Base-by-base conservation (phyloP, 345 rosid genomes). In the Salix viminalis region DNA sequence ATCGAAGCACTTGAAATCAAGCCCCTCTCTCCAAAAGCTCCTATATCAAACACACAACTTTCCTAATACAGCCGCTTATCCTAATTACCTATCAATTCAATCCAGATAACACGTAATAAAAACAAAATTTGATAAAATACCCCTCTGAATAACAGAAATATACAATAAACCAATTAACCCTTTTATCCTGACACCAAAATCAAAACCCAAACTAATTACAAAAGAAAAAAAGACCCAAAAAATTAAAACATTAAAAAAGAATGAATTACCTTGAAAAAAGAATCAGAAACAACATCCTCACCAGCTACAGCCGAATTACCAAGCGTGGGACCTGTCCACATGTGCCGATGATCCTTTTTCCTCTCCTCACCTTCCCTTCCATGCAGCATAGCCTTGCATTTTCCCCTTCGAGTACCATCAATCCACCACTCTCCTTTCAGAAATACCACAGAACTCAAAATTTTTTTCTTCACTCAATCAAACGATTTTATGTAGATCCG, bases 371-470 rank as follows among this genome's bases (percentile, higher is more conserved):
- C 83, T 75, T 73, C 78, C 80, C 84, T 73, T 80, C 85, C 79
- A 67, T 79, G 90, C 88, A 81, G 90, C 92, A 90, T 86, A 87
- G 90, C 88, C 83, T 79, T 79, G 83, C 79, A 80, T 80, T 80
- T 80, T 80, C 79, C 62, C 83, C 77, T 52, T 39, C 76, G 76
- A 76, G 72, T 76, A 80, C 83, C 83, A 80, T 80, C 83, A 80
- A 80, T 80, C 79, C 83, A 48, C 28, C 36, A 16, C 70, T 58
- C 76, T 46, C 39, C 48, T 72, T 67, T 39, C 19, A 61, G 76
- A 44, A 36, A 75, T 10, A 21, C 30, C 71, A 0, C 50, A 11
- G 41, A 69, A 18, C 21, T 16, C 16, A 23, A n/a, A 58, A 28
- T 58, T 58, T 23, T 23, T n/a, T 4, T n/a, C 64, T 23, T n/a